Conservation (phyloP, 176 grass and related monocot species). For the Sorghum bicolor region DNA sequence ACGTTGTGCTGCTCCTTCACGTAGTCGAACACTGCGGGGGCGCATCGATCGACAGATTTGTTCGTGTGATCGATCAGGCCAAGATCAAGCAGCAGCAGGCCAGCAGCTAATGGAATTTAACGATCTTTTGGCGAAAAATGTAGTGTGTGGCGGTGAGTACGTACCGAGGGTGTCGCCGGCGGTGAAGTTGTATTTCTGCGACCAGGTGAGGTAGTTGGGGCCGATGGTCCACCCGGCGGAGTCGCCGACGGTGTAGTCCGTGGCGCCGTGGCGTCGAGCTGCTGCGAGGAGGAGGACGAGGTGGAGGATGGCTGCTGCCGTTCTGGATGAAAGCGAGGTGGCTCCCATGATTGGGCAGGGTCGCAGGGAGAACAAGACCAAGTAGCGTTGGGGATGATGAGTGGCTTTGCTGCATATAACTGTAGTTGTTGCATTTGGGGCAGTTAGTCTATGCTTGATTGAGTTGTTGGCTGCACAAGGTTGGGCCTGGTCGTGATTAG, state of each 20-base stretch:
- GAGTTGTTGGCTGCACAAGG: not conserved
- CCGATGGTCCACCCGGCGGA: slow-evolving; percentile 55
- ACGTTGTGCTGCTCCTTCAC: slow-evolving; percentile 67
- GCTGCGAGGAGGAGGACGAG: not conserved
- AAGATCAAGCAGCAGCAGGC: not conserved
- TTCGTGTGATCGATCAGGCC: too few relatives aligned
- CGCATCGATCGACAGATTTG: not conserved
- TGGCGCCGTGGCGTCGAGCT: slow-evolving; percentile 5
- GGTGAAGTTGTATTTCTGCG: slow-evolving; percentile 84
- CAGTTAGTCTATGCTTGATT: not conserved
- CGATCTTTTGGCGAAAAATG: not conserved
- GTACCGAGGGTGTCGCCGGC: slow-evolving; percentile 69
- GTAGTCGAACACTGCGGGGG: slow-evolving; percentile 62
- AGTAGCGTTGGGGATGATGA: not conserved
- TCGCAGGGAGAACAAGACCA: not conserved
- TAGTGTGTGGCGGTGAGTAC: not conserved
- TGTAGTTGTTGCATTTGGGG: not conserved
- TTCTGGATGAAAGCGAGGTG: not conserved
- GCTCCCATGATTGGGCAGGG: slow-evolving; percentile 24
- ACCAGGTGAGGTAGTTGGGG: slow-evolving; percentile 61
- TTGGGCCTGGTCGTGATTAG: not conserved
- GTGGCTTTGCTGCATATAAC: not conserved
- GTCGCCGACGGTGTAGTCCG: slow-evolving; percentile 58
- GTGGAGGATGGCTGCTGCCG: not conserved
- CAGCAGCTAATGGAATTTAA: too few relatives aligned